phyloP scores from a whole-genome alignment of 78 protist species.

The Chrysochromulina parva region DNA sequence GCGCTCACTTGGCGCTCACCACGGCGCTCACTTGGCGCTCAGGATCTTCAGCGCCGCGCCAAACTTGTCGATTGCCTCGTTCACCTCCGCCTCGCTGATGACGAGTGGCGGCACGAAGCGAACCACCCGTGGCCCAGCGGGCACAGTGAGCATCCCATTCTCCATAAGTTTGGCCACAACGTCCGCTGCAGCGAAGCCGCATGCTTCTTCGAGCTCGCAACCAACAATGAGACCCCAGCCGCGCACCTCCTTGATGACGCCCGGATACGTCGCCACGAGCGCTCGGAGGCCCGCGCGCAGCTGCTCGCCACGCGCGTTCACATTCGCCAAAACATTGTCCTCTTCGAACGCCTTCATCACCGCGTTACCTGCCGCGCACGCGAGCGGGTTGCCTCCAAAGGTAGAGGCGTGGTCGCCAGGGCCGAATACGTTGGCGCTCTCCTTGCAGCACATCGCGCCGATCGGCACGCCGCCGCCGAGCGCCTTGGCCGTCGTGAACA shows the following conservation, averaged over 20 bases:
- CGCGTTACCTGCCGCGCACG: conserved; percentile 1
- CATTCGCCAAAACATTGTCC: neutral
- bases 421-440: neutral
- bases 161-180: neutral
- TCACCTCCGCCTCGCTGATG: neutral
- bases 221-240: conserved; percentile 21
- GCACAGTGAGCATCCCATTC: neutral
- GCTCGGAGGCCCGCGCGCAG: neutral
- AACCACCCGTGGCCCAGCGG: neutral
- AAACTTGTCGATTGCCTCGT: neutral
- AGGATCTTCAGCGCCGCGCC: no score
- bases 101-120: conserved; percentile 19
- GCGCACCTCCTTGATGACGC: neutral
- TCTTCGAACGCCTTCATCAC: neutral
- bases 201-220: neutral
- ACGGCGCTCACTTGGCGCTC: no score
- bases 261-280: no score
- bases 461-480: conserved; percentile 37
- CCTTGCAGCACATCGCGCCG: neutral
- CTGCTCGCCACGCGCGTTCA: conserved; percentile 16
- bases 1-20: no score
- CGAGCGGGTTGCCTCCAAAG: conserved; percentile 17
- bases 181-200: neutral
- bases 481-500: neutral
- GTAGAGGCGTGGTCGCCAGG: conserved; percentile 5